These are phyloP conservation scores for Coleophoma cylindrospora DNA, from an alignment of 2,329 filamentous ascomycete genomes.

Conservation along the genomic window DNA sequence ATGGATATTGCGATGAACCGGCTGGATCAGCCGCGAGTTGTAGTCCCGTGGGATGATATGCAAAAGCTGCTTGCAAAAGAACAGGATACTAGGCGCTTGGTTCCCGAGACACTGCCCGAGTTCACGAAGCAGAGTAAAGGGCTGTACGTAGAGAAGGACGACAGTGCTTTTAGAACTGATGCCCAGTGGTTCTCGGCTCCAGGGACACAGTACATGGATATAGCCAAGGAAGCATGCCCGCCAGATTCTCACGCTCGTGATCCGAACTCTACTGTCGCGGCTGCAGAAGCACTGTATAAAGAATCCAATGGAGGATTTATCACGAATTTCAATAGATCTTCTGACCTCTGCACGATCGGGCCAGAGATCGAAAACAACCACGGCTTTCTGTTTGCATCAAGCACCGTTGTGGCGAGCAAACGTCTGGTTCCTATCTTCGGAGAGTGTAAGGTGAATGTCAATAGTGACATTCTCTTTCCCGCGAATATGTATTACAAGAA, in stretches of 20 bases:
- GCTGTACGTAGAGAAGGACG: conserved; percentile 15
- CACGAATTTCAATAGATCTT: conserved; percentile 51
- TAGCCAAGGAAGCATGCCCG: conserved; percentile 50
- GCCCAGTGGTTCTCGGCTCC: conserved; percentile 22
- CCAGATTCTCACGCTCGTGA: conserved; percentile 45
- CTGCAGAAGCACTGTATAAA: conserved; percentile 32
- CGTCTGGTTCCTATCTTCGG: conserved; percentile 56
- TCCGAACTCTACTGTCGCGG: conserved; percentile 21
- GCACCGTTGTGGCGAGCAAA: conserved; percentile 44
- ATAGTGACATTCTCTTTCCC: conserved; percentile 61
- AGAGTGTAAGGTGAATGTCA: conserved; percentile 57
- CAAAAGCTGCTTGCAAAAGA: conserved; percentile 44
- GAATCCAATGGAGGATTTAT: conserved; percentile 45
- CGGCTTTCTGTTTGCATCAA: conserved; percentile 51
- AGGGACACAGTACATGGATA: conserved; percentile 52
- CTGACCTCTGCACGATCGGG: conserved; percentile 52
- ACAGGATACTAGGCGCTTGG: conserved; percentile 35
- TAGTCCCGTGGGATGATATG: conserved; percentile 54
- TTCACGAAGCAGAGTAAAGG: conserved; percentile 36
- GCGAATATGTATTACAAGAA: conserved; percentile 59
- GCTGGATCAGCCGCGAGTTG: conserved; percentile 58
- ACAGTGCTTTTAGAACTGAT: conserved; percentile 10
- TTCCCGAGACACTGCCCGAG: conserved; percentile 34
- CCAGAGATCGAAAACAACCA: conserved; percentile 44
- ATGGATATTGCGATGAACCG: conserved; percentile 64